Conservation (phyloP, 2,329 filamentous ascomycete species). For the Hypocreales sp. region DNA sequence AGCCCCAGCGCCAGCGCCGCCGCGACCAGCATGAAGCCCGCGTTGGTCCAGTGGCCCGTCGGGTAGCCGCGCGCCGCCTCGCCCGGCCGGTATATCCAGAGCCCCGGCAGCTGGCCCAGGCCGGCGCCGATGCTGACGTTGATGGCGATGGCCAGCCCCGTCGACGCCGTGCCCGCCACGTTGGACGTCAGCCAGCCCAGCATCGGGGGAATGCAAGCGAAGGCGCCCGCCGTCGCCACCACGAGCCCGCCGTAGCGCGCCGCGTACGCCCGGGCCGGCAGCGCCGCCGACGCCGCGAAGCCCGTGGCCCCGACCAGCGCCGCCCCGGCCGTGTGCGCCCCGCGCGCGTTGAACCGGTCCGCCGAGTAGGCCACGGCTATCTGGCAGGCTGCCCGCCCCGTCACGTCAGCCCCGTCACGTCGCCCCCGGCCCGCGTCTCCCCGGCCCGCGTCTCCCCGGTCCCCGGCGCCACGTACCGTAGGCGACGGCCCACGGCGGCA, state of each 20-base stretch:
- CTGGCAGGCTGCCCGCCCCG: slow-evolving; percentile 22
- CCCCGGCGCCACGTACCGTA: slow-evolving; percentile 21
- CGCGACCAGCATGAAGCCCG: slow-evolving; percentile 42
- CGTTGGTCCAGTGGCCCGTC: slow-evolving; percentile 55
- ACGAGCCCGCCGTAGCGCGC: slow-evolving; percentile 56
- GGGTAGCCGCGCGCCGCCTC: slow-evolving; percentile 48
- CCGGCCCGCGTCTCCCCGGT: no score
- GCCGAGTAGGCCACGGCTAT: slow-evolving; percentile 39
- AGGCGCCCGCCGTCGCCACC: slow-evolving; percentile 49
- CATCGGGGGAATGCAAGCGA: slow-evolving; percentile 53
- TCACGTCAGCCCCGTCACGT: no score
- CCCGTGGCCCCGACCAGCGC: slow-evolving; percentile 28
- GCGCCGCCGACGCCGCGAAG: slow-evolving; percentile 46
- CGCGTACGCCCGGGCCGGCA: slow-evolving; percentile 43
- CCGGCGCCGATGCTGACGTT: slow-evolving; percentile 53
- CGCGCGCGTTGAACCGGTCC: slow-evolving; percentile 43
- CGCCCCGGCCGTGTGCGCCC: slow-evolving; percentile 24
- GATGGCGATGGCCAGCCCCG: slow-evolving; percentile 53
- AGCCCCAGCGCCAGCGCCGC: slow-evolving; percentile 32
- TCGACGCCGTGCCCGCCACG: slow-evolving; percentile 46
- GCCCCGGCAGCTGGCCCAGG: slow-evolving; percentile 54
- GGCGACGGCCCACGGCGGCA: slow-evolving; percentile 47
- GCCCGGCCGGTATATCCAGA: slow-evolving; percentile 57
- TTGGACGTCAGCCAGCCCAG: slow-evolving; percentile 59
- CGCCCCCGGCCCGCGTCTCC: no score